Evolutionary conservation across 768 basidiomycete genomes (phyloP), one percentile per base, ranked within the genome.

Genomic region (Ramaria rubella): DNA sequence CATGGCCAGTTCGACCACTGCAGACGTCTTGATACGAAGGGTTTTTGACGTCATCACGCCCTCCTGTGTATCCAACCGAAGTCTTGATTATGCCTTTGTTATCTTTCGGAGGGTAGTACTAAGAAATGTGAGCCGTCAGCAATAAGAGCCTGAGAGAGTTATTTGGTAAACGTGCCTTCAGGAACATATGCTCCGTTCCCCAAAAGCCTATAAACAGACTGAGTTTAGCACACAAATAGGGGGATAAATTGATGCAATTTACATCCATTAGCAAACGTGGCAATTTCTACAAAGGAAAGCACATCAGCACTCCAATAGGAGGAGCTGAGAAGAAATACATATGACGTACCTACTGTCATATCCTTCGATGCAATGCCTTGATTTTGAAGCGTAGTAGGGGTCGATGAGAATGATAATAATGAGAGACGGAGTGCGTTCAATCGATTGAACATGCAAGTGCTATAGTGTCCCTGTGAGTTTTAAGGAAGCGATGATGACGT

Each of bases 111-210:
- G 86, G 85, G 71, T 81, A 90, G 61, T 89, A 77, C 70, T 56
- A 36, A 14, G 21, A 33, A 21, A 31, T 33, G 26, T 46, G 26
- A 34, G 24, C 23, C 17, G 33, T 19, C 31, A 45, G 27, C 23
- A 56, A 26, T 19, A 23, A 6, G 52, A 19, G 15, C 29, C 26
- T 17, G 21, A 12, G 27, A 11, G 34, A 44, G 3, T 29, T 48
- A 30, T 15, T 3, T 17, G 24, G n/a, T 4, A 1, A 36, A 21
- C 44, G 14, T 46, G 33, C 55, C 34, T 89, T 87, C 53, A 88
- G 64, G 68, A 90, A 91, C 67, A 90, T 88, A 64, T 91, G 88
- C 62, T 92, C 86, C 19, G 86, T 84, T 17, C 89, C 90, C 90
- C 89, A 90, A 70, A 91, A 91, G 65, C 52, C 52, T 54, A 54